Percentiles rank a stretch among this genome's conserved stretches.
Evolutionary conservation across 2,329 filamentous ascomycete species (phyloP).

Genomic region (Monilinia polystroma): DNA sequence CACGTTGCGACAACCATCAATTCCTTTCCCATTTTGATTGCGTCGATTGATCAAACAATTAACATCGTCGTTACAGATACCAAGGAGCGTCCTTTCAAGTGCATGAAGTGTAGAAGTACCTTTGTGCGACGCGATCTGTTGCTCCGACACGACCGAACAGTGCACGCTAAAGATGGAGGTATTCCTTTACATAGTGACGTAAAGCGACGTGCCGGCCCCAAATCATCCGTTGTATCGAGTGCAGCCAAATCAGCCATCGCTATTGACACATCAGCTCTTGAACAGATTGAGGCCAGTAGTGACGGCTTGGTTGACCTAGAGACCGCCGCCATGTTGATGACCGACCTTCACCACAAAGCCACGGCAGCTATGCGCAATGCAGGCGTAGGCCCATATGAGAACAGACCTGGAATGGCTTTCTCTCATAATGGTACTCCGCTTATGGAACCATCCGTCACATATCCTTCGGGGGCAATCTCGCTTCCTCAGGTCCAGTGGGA

Average conservation of each 20-base stretch:
- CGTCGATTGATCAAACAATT: slow-evolving; percentile 19
- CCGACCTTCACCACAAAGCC: slow-evolving; percentile 95
- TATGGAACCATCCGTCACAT: slow-evolving; percentile 76
- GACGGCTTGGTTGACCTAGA: slow-evolving; percentile 94
- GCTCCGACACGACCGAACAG: slow-evolving; percentile 94
- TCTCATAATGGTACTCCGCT: slow-evolving; percentile 68
- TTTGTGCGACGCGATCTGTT: slow-evolving; percentile 97
- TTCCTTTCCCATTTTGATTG: neutral
- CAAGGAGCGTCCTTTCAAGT: slow-evolving; percentile 98
- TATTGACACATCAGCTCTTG: slow-evolving; percentile 80
- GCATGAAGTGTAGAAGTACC: slow-evolving; percentile 95
- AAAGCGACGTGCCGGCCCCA: slow-evolving; percentile 75
- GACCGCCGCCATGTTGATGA: slow-evolving; percentile 97
- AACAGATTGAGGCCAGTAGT: slow-evolving; percentile 88
- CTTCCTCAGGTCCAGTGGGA: slow-evolving; percentile 91
- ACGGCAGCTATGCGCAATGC: slow-evolving; percentile 68
- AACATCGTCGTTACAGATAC: slow-evolving; percentile 64
- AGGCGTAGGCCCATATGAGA: slow-evolving; percentile 52
- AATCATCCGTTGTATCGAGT: slow-evolving; percentile 60
- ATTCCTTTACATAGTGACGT: slow-evolving; percentile 91
- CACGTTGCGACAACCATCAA: slow-evolving; percentile 9
- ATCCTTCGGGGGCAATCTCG: slow-evolving; percentile 75
- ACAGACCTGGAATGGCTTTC: slow-evolving; percentile 64
- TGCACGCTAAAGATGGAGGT: slow-evolving; percentile 97
- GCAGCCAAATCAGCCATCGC: slow-evolving; percentile 76